Evolutionary conservation across 345 rosid genomes (phyloP).

Genomic region (Aurinia saxatilis): DNA sequence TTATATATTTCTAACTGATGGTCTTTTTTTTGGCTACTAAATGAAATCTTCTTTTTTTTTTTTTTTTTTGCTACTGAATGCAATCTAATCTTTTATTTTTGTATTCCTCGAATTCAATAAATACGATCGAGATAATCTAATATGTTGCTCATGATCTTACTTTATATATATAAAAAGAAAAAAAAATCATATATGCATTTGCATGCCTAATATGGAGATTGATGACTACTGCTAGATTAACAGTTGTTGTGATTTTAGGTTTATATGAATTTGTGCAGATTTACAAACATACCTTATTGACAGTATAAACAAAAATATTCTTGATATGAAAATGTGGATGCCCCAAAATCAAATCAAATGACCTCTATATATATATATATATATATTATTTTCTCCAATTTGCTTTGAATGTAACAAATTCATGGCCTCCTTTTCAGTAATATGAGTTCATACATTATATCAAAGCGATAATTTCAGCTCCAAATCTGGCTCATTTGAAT

Average conservation of each 20-base stretch:
- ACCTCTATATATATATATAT: conserved; percentile 9
- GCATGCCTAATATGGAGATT: background rate
- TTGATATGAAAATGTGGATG: conserved; percentile 3
- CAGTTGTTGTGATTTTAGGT: background rate
- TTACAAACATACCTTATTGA: background rate
- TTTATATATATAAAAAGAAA: no score
- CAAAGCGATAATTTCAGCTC: conserved; percentile 77
- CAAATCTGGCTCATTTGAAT: conserved; percentile 73
- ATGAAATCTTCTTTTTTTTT: no score
- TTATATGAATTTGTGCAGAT: background rate
- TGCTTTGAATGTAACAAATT: conserved; percentile 7
- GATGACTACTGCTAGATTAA: background rate
- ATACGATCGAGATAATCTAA: no score
- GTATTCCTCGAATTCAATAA: no score
- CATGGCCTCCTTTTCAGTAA: background rate
- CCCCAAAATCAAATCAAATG: conserved; percentile 15
- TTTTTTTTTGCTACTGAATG: no score
- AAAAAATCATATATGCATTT: background rate
- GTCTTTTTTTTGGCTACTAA: no score
- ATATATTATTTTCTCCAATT: conserved; percentile 5
- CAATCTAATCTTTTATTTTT: no score
- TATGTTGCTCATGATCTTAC: background rate
- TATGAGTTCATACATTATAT: background rate
- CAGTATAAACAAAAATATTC: background rate
- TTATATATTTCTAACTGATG: no score